phyloP scores from a whole-genome alignment of 305 asterid genomes.

The Solanum hybrid region DNA sequence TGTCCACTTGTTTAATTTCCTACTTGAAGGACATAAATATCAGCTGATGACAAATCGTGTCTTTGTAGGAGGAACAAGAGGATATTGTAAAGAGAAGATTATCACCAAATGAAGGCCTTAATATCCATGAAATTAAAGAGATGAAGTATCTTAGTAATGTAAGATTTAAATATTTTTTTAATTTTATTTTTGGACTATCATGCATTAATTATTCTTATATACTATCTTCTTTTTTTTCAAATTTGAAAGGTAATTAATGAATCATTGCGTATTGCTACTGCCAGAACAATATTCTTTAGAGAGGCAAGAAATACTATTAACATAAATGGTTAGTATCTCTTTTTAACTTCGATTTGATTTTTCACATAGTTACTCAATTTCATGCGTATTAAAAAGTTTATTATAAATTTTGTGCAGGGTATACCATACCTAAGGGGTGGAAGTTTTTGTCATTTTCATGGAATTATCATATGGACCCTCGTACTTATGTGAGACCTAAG shows the following conservation, averaged over 20 bases:
- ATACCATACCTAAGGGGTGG: slow-evolving; percentile 81
- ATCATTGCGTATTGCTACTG: slow-evolving; percentile 55
- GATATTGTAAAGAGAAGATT: slow-evolving; percentile 44
- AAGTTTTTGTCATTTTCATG: slow-evolving; percentile 62
- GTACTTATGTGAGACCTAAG: slow-evolving; percentile 37
- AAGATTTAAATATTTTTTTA: not conserved
- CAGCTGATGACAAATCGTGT: not conserved
- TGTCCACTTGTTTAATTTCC: not conserved
- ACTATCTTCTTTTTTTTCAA: no score
- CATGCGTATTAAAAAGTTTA: no score
- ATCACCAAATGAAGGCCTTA: slow-evolving; percentile 39
- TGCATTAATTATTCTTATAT: not conserved
- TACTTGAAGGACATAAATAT: not conserved
- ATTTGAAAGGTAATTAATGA: slow-evolving; percentile 57
- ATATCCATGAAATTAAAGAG: slow-evolving; percentile 39
- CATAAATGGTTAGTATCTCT: slow-evolving; percentile 30
- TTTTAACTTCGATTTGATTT: not conserved
- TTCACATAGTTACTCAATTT: no score
- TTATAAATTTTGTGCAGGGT: slow-evolving; percentile 27
- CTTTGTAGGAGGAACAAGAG: slow-evolving; percentile 65
- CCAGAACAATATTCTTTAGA: slow-evolving; percentile 48
- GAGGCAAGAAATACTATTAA: slow-evolving; percentile 57
- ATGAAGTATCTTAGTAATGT: slow-evolving; percentile 75
- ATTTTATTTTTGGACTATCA: not conserved
- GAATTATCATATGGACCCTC: slow-evolving; percentile 54